These are phyloP conservation scores for Samsoniella hepiali DNA, from an alignment of 2,329 filamentous ascomycete genomes.

Conservation along the genomic window DNA sequence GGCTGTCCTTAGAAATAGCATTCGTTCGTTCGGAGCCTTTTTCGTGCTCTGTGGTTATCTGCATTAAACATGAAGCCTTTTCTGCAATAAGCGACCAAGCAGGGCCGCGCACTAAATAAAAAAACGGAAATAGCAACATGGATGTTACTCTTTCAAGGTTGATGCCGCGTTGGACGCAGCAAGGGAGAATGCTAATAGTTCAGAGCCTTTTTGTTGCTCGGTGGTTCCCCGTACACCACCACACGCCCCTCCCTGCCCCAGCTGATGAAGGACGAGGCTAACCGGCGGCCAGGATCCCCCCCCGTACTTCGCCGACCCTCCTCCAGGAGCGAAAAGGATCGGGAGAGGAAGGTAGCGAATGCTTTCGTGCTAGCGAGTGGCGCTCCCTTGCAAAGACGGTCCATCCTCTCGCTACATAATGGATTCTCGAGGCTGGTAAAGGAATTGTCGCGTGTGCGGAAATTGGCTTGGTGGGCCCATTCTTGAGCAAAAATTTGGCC, in stretches of 20 bases:
- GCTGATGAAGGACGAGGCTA: slow-evolving; percentile 11
- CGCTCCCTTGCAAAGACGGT: neutral
- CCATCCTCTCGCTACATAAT: neutral
- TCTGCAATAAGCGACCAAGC: neutral
- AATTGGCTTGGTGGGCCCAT: neutral
- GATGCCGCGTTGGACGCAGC: neutral
- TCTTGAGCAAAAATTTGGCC: neutral
- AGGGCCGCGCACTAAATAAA: neutral
- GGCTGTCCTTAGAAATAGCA: neutral
- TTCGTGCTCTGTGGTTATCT: neutral
- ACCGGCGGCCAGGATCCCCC: neutral
- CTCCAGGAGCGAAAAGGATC: neutral
- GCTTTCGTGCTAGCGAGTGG: neutral
- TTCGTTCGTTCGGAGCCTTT: neutral
- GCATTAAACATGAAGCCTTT: too few relatives aligned
- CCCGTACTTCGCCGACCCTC: neutral
- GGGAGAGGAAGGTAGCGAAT: neutral
- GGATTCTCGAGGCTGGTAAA: neutral
- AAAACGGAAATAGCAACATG: neutral
- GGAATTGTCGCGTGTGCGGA: neutral
- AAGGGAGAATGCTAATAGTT: neutral
- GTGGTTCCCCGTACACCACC: neutral
- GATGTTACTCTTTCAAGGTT: neutral
- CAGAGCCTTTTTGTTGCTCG: neutral
- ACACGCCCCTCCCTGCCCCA: neutral